Conservation (phyloP, 2,329 filamentous ascomycete species). For the Aureobasidium leucospermi region DNA sequence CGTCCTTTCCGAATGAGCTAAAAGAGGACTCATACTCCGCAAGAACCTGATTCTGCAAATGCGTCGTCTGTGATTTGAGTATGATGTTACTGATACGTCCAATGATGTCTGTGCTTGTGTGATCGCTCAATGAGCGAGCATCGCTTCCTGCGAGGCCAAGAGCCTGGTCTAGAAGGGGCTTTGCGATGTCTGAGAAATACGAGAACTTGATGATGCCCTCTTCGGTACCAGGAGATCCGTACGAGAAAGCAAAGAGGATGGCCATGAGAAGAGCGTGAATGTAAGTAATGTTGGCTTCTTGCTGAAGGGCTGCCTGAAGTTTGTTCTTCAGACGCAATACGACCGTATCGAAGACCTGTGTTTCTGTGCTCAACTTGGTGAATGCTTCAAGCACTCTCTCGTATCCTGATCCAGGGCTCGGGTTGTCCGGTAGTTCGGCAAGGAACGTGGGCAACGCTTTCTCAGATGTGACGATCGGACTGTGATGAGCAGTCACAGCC, state of each 20-base stretch:
- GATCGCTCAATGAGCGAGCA: slow-evolving; percentile 35
- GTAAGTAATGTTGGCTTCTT: slow-evolving; percentile 46
- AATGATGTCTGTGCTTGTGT: slow-evolving; percentile 50
- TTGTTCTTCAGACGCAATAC: slow-evolving; percentile 58
- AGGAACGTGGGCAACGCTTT: slow-evolving; percentile 61
- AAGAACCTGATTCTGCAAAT: slow-evolving; percentile 43
- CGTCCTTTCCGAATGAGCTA: slow-evolving; percentile 7
- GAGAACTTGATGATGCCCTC: slow-evolving; percentile 29
- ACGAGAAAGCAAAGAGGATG: slow-evolving; percentile 53
- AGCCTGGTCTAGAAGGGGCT: slow-evolving; percentile 34
- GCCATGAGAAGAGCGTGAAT: slow-evolving; percentile 54
- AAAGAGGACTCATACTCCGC: slow-evolving; percentile 14
- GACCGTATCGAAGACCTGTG: slow-evolving; percentile 56
- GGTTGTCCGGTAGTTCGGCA: slow-evolving; percentile 52
- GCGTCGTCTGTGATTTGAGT: slow-evolving; percentile 44
- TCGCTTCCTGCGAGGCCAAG: slow-evolving; percentile 28
- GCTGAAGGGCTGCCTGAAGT: slow-evolving; percentile 48
- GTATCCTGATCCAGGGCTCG: slow-evolving; percentile 43
- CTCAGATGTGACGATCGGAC: slow-evolving; percentile 55
- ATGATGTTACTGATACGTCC: slow-evolving; percentile 55
- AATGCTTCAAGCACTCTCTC: slow-evolving; percentile 55
- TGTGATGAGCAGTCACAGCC: slow-evolving; percentile 54
- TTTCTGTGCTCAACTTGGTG: slow-evolving; percentile 56
- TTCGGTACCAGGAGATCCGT: slow-evolving; percentile 41
- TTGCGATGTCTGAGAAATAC: slow-evolving; percentile 41